phyloP scores from a whole-genome alignment of 2,329 filamentous ascomycete genomes.

The Aspergillus bombycis region DNA sequence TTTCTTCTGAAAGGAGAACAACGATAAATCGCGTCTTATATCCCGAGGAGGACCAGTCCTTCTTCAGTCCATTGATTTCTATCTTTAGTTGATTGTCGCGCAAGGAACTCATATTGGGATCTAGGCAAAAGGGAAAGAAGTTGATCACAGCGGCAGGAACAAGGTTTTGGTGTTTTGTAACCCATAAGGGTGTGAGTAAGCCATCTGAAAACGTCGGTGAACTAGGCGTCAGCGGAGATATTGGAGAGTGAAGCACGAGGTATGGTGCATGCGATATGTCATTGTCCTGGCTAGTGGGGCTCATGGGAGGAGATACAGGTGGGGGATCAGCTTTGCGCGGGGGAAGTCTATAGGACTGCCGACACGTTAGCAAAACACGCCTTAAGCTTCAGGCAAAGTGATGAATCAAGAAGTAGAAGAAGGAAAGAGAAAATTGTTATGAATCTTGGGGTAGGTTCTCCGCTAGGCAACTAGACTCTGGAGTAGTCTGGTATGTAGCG shows the following conservation, averaged over 20 bases:
- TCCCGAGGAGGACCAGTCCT: constrained; percentile 59
- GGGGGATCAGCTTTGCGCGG: constrained; percentile 65
- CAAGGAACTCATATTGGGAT: constrained; percentile 73
- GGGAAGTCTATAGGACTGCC: constrained; percentile 58
- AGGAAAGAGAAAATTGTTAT: not conserved
- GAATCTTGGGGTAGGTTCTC: not conserved
- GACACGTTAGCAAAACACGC: constrained; percentile 20
- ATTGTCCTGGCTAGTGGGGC: constrained; percentile 51
- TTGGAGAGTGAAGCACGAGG: constrained; percentile 78
- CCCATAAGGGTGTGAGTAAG: constrained; percentile 78
- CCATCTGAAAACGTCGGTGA: constrained; percentile 89
- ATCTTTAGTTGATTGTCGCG: constrained; percentile 85
- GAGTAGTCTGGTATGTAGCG: not conserved
- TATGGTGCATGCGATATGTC: constrained; percentile 50
- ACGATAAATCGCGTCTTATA: constrained; percentile 79
- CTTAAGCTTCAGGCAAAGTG: not conserved
- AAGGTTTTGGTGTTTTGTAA: constrained; percentile 83
- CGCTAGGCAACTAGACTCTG: not conserved
- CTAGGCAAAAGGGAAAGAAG: constrained; percentile 76
- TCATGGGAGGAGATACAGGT: constrained; percentile 52
- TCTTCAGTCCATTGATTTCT: constrained; percentile 79
- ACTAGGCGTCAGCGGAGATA: constrained; percentile 83
- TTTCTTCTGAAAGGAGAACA: constrained; percentile 75
- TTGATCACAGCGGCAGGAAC: constrained; percentile 79
- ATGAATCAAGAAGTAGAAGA: not conserved